Evolutionary conservation across 108 stramenopile genomes (phyloP).

Genomic region (Aurantiochytrium sp.): DNA sequence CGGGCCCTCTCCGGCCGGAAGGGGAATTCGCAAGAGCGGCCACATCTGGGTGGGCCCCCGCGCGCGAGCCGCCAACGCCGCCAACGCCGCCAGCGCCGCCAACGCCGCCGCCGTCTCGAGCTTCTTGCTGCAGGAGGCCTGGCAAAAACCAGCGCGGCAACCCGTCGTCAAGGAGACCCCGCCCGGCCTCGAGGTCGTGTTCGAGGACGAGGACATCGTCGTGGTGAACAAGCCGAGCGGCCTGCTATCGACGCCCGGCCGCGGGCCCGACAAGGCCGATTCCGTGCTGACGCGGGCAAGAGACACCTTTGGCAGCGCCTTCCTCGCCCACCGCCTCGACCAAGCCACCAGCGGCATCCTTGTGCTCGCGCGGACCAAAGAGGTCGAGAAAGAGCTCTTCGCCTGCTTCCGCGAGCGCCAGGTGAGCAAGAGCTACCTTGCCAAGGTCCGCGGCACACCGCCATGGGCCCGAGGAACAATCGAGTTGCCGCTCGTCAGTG

Average conservation of each 20-base stretch:
- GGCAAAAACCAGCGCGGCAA: not conserved
- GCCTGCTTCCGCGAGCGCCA: not conserved
- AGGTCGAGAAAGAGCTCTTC: not conserved
- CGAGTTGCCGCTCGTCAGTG: not conserved
- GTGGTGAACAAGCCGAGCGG: conserved; percentile 69
- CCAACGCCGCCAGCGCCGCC: too few species aligned
- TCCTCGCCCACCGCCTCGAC: not conserved
- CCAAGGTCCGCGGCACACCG: not conserved
- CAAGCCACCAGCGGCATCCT: not conserved
- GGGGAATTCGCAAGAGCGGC: too few species aligned
- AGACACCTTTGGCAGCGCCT: not conserved
- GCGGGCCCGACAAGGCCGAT: not conserved
- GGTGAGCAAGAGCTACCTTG: not conserved
- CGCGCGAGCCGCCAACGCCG: too few species aligned
- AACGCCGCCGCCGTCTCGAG: too few species aligned
- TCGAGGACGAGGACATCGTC: conserved; percentile 60
- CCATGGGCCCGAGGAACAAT: not conserved
- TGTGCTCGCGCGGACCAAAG: not conserved
- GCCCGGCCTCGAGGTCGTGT: conserved; percentile 40
- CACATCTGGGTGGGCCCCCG: too few species aligned
- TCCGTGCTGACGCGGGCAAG: not conserved
- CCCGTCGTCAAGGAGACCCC: not conserved
- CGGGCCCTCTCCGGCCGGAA: too few species aligned
- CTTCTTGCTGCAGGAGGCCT: not conserved
- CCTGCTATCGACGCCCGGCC: conserved; percentile 69